Evolutionary conservation across 345 rosid genomes (phyloP), one percentile per base, ranked within the genome.

Genomic region (Theobroma cacao): DNA sequence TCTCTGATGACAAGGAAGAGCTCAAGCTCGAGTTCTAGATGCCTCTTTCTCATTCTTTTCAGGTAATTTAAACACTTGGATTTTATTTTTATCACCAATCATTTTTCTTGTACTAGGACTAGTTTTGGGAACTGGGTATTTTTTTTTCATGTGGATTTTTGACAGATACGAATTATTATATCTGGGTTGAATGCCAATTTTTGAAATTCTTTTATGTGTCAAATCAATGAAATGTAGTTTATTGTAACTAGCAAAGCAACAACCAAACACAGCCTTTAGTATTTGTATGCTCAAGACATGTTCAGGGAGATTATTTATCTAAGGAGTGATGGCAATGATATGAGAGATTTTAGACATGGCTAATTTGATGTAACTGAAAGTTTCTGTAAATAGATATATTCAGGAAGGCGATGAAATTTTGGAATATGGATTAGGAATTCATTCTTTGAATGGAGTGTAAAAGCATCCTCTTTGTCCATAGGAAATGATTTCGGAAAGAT

Each of bases 21-120:
- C 94, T 95, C 83, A 93, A 84, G 86, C 91, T 93, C 78, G 95
- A 90, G 26, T 78, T 93, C 76, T 92, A 88, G 85, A 59, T 36
- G 60, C 41, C 28, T 11, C 18, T 12, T 28, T 53, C 45, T 41
- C 12, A 30, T 33, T 55, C 43, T 26, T 40, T 30, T 15, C 38
- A n/a, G 85, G 89, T 84, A 80, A 65, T 22, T 28, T 22, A 11
- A 58, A 14, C 10, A 31, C 22, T 9, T 55, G 24, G 0, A 14
- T 62, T 81, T 30, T 22, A 3, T 63, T n/a, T 28, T 58, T 18
- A 40, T 45, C 17, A 45, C 28, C 28, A 0, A n/a, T 31, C 43
- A 2, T 65, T 20, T n/a, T 15, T 64, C 15, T 70, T 28, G 31
- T 7, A 15, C 30, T 18, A 47, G 1, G 24, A 20, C 17, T 41